These are phyloP conservation scores for Myochromella boudieri DNA, from an alignment of 768 basidiomycete genomes.

Conservation along the genomic window DNA sequence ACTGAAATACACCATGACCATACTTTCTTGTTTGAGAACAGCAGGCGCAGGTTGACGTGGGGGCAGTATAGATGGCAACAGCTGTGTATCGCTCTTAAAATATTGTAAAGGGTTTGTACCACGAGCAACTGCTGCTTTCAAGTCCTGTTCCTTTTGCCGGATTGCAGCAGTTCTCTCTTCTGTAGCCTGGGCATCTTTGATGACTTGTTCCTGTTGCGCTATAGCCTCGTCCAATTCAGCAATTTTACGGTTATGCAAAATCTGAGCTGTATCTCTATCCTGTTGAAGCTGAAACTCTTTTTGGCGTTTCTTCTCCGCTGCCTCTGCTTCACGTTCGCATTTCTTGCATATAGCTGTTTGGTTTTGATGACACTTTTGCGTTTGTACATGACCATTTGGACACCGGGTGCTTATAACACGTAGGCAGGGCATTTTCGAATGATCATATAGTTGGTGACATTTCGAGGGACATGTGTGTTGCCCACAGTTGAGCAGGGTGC, in stretches of 20 bases:
- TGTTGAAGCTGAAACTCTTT: constrained; percentile 41
- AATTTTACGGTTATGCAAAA: constrained; percentile 39
- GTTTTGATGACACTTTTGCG: constrained; percentile 43
- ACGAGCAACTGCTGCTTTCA: constrained; percentile 40
- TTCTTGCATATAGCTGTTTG: constrained; percentile 36
- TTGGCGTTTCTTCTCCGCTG: constrained; percentile 39
- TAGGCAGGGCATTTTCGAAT: constrained; percentile 54
- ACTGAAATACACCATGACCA: no score
- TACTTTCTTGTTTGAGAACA: no score
- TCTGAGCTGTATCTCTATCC: constrained; percentile 44
- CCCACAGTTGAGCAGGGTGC: constrained; percentile 45
- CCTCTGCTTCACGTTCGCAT: constrained; percentile 47
- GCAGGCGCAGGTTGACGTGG: no score
- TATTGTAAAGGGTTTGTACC: no score
- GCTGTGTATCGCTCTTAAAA: no score
- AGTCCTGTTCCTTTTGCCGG: constrained; percentile 44
- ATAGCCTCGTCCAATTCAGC: constrained; percentile 43
- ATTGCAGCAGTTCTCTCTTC: constrained; percentile 34
- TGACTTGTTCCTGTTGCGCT: constrained; percentile 27
- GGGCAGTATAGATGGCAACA: no score
- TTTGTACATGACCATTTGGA: constrained; percentile 39
- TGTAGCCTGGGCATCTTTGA: constrained; percentile 36
- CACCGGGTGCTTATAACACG: constrained; percentile 38
- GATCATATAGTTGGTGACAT: constrained; percentile 57
- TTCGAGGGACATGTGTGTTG: constrained; percentile 56